Percentiles rank a stretch among this genome's conserved stretches.
phyloP scores from a whole-genome alignment of 1,139 yeast species.

The Wickerhamiella pararugosa region DNA sequence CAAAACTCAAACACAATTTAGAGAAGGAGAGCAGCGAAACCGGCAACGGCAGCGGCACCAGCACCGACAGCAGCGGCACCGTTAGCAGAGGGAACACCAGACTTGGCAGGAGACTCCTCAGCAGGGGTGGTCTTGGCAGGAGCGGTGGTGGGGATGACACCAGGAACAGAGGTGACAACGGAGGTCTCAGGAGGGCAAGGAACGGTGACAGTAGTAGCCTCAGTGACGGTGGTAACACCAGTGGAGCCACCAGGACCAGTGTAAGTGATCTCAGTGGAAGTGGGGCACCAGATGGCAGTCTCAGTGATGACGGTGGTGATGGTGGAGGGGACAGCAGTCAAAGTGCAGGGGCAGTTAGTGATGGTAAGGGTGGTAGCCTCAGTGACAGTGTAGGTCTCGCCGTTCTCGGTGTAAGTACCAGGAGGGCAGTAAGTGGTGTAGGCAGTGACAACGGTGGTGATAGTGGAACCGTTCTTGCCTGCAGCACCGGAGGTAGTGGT shows the following conservation, averaged over 20 bases:
- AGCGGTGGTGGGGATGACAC: background rate
- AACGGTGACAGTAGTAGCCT: conserved; percentile 11
- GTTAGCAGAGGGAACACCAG: too few species aligned
- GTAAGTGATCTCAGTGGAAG: conserved; percentile 26
- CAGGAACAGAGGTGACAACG: background rate
- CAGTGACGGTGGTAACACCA: conserved; percentile 15
- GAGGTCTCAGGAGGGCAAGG: background rate
- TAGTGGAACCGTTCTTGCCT: conserved; percentile 1
- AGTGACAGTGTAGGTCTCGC: conserved; percentile 9
- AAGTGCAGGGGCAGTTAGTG: conserved; percentile 12
- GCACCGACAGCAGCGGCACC: too few species aligned
- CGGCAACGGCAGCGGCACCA: too few species aligned
- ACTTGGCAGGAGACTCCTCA: too few species aligned
- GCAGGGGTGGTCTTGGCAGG: background rate
- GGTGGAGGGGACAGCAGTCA: conserved; percentile 18
- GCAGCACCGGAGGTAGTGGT: background rate
- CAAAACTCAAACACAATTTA: too few species aligned
- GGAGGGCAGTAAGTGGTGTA: conserved; percentile 30
- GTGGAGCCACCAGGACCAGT: conserved; percentile 26
- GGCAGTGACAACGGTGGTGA: conserved; percentile 20
- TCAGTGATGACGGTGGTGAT: conserved; percentile 14
- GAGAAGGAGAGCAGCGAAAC: too few species aligned
- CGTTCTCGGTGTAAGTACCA: conserved; percentile 22
- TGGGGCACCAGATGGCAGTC: conserved; percentile 26
- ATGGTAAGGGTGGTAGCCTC: conserved; percentile 9